Base-by-base conservation (phyloP, 2,329 filamentous ascomycete species). In the Talaromyces sp. region DNA sequence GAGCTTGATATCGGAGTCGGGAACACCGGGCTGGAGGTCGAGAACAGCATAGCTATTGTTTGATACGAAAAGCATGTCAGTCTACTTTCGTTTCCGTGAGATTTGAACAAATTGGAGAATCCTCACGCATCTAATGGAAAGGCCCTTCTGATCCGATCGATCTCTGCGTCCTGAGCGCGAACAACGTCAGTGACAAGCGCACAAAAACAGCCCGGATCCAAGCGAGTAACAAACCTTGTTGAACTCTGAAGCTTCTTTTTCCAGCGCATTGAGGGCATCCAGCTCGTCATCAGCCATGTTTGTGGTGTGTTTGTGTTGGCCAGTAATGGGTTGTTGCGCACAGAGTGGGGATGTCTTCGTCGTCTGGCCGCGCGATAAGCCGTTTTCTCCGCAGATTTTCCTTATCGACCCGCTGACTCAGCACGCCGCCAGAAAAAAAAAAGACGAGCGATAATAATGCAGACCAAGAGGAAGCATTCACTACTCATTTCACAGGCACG, bases 1-100 rank as follows among this genome's bases (percentile, higher is more conserved):
- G 67, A 88, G 81, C 78, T 97, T 97, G 81, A 99, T 97, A 78
- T 97, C 94, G 62, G 91, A 92, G 68, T 97, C 93, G 59, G 94
- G 87, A 21, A 97, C 91, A 72, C 94, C 94, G 3, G 94, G 94
- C 74, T 96, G 92, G 52, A 99, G 89, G 75, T 95, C 94, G 52
- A 99, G 88, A 54, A 99, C 91, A 56, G 93, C 91, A 75, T 99
- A 99, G 67, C 88, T 90, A 63, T 41, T 9, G 29, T 27, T 10
- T 8, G 50, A 3, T 43, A 27, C 29, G 50, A 19, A 24, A 6
- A 24, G n/a, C 5, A 32, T 41, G 17, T 61, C 31, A 26, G 55
- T 38, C 10, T 54, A 14, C 41, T 9, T 24, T 24, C 19, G 27
- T 19, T 19, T 24, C 14, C 14, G 21, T 1, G 12, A 21, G 31